Conservation (phyloP, 2,329 filamentous ascomycete species). For the Elsinoe necatrix region DNA sequence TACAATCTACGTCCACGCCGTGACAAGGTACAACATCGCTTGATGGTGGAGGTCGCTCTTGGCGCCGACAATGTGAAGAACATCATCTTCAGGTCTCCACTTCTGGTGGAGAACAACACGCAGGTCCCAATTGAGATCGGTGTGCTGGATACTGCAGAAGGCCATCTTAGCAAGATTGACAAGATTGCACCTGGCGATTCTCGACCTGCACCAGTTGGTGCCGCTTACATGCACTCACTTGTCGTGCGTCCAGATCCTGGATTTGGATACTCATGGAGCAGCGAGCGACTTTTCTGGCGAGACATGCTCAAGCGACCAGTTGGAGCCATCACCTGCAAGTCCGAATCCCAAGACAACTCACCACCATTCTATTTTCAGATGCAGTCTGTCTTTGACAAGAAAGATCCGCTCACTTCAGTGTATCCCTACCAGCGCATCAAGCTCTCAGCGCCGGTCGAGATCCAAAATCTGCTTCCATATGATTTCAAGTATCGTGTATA, state of each 20-base stretch:
- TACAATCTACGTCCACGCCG: constrained; percentile 85
- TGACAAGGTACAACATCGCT: constrained; percentile 74
- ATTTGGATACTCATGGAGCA: constrained; percentile 94
- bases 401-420: constrained; percentile 68
- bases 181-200: constrained; percentile 91
- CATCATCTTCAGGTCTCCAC: constrained; percentile 85
- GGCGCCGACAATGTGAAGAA: constrained; percentile 97
- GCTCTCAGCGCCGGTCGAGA: constrained; percentile 81
- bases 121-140: constrained; percentile 93
- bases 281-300: constrained; percentile 83
- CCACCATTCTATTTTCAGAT: constrained; percentile 95
- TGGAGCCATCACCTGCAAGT: constrained; percentile 77
- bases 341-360: constrained; percentile 66
- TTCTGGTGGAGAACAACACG: constrained; percentile 90
- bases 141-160: constrained; percentile 77
- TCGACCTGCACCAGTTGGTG: constrained; percentile 82
- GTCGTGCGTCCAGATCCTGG: constrained; percentile 87
- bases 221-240: constrained; percentile 79
- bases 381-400: constrained; percentile 74
- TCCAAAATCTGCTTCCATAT: constrained; percentile 90
- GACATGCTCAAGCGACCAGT: constrained; percentile 80
- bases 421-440: constrained; percentile 95
- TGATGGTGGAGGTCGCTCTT: constrained; percentile 84
- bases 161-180: constrained; percentile 91
- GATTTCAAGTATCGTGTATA: constrained; percentile 99